These are phyloP conservation scores for Rhynchosporium agropyri DNA, from an alignment of 2,329 filamentous ascomycete genomes.

Conservation along the genomic window DNA sequence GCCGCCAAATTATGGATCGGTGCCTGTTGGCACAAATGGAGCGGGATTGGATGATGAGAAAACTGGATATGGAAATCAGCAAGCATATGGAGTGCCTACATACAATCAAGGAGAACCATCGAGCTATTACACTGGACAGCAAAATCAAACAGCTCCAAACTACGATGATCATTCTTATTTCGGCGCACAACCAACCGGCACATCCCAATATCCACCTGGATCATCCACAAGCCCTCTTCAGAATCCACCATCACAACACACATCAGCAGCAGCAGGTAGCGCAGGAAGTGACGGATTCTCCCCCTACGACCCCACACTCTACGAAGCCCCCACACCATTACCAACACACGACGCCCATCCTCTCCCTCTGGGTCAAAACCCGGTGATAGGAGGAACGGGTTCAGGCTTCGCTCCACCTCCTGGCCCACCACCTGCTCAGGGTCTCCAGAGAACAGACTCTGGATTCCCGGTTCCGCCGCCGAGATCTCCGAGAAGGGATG, in stretches of 20 bases:
- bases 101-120: neutral
- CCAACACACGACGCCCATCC: neutral
- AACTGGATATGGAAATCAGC: neutral
- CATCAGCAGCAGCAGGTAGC: neutral
- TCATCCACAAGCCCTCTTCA: neutral
- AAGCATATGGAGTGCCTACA: neutral
- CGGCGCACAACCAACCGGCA: neutral
- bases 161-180: neutral
- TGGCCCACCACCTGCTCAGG: neutral
- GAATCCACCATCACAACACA: neutral
- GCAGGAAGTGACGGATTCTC: slow-evolving; percentile 6
- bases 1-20: slow-evolving; percentile 12
- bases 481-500: slow-evolving; percentile 9
- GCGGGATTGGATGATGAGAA: slow-evolving; percentile 13
- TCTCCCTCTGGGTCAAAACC: slow-evolving; percentile 1
- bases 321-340: slow-evolving; percentile 11
- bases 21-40: neutral
- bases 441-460: slow-evolving; percentile 13
- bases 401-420: slow-evolving; percentile 16
- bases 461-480: slow-evolving; percentile 17
- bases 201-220: neutral
- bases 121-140: neutral
- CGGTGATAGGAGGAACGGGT: slow-evolving; percentile 4
- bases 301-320: slow-evolving; percentile 6
- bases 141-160: neutral